These are phyloP conservation scores for Tylopilus subfusipes DNA, from an alignment of 768 basidiomycete genomes.

Conservation along the genomic window DNA sequence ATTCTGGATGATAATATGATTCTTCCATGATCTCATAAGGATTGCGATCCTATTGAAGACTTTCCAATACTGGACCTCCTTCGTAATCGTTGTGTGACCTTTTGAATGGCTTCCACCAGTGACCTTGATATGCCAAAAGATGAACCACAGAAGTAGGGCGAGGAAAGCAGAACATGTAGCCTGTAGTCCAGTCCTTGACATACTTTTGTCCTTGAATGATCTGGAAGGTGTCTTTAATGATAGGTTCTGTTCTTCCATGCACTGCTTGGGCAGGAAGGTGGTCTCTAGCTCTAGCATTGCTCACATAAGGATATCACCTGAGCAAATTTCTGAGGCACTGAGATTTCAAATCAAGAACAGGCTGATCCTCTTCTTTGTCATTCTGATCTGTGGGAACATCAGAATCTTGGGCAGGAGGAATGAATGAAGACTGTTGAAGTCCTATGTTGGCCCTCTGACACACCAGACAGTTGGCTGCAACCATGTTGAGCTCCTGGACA, in stretches of 20 bases:
- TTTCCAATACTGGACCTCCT: background rate
- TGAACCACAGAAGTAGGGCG: background rate
- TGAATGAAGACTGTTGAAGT: background rate
- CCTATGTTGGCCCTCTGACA: background rate
- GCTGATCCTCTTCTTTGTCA: background rate
- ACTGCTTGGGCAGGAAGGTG: background rate
- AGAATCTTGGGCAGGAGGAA: too few relatives aligned
- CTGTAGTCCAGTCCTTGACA: background rate
- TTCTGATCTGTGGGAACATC: background rate
- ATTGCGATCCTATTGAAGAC: background rate
- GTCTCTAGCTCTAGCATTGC: background rate
- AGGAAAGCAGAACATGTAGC: constrained; percentile 2
- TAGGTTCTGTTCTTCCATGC: background rate
- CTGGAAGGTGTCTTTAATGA: background rate
- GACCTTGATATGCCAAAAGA: background rate
- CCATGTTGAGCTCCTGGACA: background rate
- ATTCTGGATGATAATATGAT: background rate
- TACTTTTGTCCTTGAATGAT: background rate
- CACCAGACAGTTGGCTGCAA: background rate
- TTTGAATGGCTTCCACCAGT: background rate
- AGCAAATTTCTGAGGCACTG: background rate
- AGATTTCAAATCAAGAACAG: background rate
- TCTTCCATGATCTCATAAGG: background rate
- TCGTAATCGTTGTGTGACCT: background rate
- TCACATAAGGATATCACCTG: background rate